A percentile compares a stretch with the other conserved stretches of the same genome.
phyloP scores from a whole-genome alignment of 2,329 filamentous ascomycete species.

The Dactylella cylindrospora region DNA sequence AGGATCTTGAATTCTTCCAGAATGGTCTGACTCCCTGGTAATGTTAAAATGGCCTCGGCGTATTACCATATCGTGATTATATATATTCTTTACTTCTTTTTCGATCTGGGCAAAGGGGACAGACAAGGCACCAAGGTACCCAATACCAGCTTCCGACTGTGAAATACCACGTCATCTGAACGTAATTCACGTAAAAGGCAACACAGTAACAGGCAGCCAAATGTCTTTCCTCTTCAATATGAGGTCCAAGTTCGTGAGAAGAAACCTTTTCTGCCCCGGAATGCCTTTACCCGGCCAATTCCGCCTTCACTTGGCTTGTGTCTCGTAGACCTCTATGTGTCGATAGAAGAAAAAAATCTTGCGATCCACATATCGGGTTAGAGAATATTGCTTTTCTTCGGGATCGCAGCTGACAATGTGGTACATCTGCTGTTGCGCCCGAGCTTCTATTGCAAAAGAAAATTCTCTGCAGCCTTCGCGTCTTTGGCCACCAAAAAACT shows the following conservation, averaged over 20 bases:
- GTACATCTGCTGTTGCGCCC: no score
- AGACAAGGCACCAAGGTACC: neutral
- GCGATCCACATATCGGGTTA: no score
- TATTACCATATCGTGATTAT: slow-evolving; percentile 2
- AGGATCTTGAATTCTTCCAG: slow-evolving; percentile 31
- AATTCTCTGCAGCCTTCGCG: slow-evolving; percentile 11
- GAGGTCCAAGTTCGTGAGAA: neutral
- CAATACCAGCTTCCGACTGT: slow-evolving; percentile 29
- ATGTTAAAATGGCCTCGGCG: neutral
- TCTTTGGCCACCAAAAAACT: slow-evolving; percentile 16
- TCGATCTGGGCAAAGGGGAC: no score
- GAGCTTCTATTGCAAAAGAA: slow-evolving; percentile 21
- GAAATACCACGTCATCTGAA: slow-evolving; percentile 22
- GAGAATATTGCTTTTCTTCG: no score
- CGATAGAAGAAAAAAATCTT: no score
- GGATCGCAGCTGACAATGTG: no score
- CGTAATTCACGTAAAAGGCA: slow-evolving; percentile 26
- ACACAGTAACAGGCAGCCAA: neutral
- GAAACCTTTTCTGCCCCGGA: slow-evolving; percentile 7
- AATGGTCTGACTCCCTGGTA: slow-evolving; percentile 8
- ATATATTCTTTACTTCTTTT: no score
- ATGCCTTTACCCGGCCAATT: slow-evolving; percentile 36
- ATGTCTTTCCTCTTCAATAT: neutral
- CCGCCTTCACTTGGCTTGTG: no score
- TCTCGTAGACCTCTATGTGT: no score